These are phyloP conservation scores for Phytophthora pseudosyringae DNA, from an alignment of 352 stramenopile genomes.

Conservation along the genomic window DNA sequence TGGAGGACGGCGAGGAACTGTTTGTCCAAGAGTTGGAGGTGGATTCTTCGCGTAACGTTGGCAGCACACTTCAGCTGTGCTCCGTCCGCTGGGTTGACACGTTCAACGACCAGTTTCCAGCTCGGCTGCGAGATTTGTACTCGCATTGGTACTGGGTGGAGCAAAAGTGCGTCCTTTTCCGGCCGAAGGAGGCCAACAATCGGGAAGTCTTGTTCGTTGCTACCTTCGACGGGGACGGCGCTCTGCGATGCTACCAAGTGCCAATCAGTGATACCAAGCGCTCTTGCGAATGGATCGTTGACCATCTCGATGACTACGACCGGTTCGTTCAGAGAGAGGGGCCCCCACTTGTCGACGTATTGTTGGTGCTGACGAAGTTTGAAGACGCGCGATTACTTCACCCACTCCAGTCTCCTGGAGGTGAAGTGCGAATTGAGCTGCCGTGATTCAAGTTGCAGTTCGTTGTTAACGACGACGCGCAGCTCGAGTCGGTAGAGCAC, in stretches of 20 bases:
- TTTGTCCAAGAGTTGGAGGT: constrained; percentile 38
- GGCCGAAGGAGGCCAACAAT: constrained; percentile 21
- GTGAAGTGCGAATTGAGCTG: constrained; percentile 43
- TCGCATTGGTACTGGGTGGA: constrained; percentile 61
- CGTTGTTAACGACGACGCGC: constrained; percentile 16
- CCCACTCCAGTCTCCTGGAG: constrained; percentile 19
- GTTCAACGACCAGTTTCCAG: constrained; percentile 32
- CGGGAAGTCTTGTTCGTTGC: constrained; percentile 32
- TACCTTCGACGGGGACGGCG: constrained; percentile 8
- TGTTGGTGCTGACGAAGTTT: constrained; percentile 47
- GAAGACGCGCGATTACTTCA: constrained; percentile 46
- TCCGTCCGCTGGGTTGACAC: constrained; percentile 26
- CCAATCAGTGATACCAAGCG: constrained; percentile 24
- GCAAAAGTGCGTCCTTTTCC: constrained; percentile 41
- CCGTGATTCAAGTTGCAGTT: constrained; percentile 54
- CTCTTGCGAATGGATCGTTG: constrained; percentile 20
- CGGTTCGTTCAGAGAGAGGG: constrained; percentile 29
- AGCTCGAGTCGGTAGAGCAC: constrained; percentile 44
- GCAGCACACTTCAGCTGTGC: constrained; percentile 42
- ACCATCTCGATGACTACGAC: constrained; percentile 25
- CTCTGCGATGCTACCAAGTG: constrained; percentile 41
- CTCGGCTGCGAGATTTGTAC: constrained; percentile 35
- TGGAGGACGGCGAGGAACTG: constrained; percentile 24
- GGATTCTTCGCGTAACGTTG: not conserved
- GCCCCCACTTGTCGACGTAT: constrained; percentile 4